Evolutionary conservation across 1,284 basidiomycete genomes (phyloP).

Genomic region (Malassezia pachydermatis): DNA sequence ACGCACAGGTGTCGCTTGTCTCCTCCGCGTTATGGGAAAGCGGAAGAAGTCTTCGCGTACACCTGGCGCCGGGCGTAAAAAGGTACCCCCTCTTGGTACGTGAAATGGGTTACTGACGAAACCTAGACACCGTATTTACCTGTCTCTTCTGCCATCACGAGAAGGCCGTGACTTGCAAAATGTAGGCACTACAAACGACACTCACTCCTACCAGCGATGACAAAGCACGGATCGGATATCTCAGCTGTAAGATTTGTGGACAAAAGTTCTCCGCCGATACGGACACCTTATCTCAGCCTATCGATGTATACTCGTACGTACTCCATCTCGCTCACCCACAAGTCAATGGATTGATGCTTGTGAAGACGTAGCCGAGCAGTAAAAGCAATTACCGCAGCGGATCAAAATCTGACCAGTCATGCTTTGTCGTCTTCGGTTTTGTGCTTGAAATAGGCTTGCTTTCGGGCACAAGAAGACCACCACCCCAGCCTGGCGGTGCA

Average conservation of each 20-base stretch:
- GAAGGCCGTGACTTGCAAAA: constrained; percentile 71
- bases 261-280: constrained; percentile 39
- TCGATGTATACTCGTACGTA: constrained; percentile 68
- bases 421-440: neutral
- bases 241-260: constrained; percentile 44
- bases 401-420: constrained; percentile 15
- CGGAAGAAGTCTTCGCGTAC: constrained; percentile 33
- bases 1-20: no score
- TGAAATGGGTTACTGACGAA: neutral
- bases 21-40: constrained; percentile 31
- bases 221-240: constrained; percentile 35
- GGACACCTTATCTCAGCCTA: constrained; percentile 68
- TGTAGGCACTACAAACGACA: constrained; percentile 59
- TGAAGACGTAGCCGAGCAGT: constrained; percentile 59
- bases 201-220: constrained; percentile 41
- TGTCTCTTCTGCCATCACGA: constrained; percentile 80
- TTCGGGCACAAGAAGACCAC: constrained; percentile 17
- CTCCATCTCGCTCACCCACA: constrained; percentile 1
- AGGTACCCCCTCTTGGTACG: constrained; percentile 34
- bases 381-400: constrained; percentile 1
- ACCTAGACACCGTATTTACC: constrained; percentile 48
- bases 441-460: neutral
- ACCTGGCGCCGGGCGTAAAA: constrained; percentile 26
- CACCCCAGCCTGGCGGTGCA: constrained; percentile 23
- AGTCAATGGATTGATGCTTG: constrained; percentile 77